Percentiles rank a stretch among this genome's conserved stretches.
Conservation (phyloP, 2,329 filamentous ascomycete species). For the Ceratocystis ficicola region DNA sequence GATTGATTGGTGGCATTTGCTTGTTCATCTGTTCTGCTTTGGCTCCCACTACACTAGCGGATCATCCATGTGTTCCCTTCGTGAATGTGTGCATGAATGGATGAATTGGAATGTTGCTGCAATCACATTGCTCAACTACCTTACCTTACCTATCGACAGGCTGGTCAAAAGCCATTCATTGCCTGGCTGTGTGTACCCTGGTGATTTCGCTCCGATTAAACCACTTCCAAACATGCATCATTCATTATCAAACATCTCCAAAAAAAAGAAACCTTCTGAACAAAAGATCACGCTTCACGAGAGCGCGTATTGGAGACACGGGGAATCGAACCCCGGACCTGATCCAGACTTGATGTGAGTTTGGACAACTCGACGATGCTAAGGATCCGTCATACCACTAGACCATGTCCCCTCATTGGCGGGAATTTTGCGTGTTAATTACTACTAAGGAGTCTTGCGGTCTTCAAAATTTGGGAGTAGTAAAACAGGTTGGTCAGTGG, state of each 20-base stretch:
- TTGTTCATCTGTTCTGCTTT: neutral
- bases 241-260: neutral
- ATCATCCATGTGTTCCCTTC: too few species aligned
- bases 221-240: too few species aligned
- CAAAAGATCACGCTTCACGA: neutral
- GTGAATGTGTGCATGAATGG: too few species aligned
- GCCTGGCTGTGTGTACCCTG: too few species aligned
- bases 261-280: neutral
- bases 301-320: conserved; percentile 16
- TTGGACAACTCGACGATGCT: neutral
- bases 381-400: conserved; percentile 22
- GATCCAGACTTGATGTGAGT: conserved; percentile 8
- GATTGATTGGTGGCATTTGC: neutral
- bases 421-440: neutral
- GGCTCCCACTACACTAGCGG: too few species aligned
- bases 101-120: too few species aligned
- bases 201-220: too few species aligned
- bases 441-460: neutral
- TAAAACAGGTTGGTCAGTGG: too few species aligned
- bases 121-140: too few species aligned
- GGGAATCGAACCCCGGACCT: conserved; percentile 23
- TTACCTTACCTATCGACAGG: too few species aligned
- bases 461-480: neutral
- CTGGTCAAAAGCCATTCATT: too few species aligned
- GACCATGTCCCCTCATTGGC: conserved; percentile 18